Evolutionary conservation across 352 stramenopile genomes (phyloP).

Genomic region (Elongisporangium prolatum): DNA sequence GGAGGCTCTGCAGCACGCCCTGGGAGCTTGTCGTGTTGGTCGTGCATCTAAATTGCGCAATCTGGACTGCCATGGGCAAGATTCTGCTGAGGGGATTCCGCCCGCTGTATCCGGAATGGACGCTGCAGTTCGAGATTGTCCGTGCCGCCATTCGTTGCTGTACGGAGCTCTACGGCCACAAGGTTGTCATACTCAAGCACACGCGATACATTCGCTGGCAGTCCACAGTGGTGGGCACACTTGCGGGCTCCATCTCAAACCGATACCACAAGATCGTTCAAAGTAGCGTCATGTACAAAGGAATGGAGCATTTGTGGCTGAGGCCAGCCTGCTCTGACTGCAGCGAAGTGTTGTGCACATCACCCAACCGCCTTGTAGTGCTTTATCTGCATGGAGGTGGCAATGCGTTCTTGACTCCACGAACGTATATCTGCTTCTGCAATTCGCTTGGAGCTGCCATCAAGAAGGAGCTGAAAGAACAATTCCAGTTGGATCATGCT

Average conservation of each 20-base stretch:
- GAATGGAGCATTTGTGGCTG: conserved; percentile 43
- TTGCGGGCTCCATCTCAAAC: conserved; percentile 18
- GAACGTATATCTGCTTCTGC: too few relatives aligned
- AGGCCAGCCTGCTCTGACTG: conserved; percentile 5
- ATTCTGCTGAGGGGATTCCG: neutral
- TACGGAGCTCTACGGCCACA: conserved; percentile 15
- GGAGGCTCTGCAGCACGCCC: conserved; percentile 21
- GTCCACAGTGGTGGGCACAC: conserved; percentile 14
- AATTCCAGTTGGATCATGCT: too few relatives aligned
- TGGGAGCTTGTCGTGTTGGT: conserved; percentile 15
- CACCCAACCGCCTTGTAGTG: conserved; percentile 16
- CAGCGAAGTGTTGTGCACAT: neutral
- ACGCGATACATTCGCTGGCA: conserved; percentile 16
- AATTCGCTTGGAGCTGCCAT: too few relatives aligned
- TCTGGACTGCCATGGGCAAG: neutral
- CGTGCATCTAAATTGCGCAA: neutral
- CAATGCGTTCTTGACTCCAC: too few relatives aligned
- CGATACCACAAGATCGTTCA: conserved; percentile 18
- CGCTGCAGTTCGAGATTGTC: conserved; percentile 29
- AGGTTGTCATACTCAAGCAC: conserved; percentile 8
- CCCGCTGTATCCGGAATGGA: conserved; percentile 22
- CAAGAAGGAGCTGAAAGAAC: too few relatives aligned
- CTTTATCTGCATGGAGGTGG: conserved; percentile 34
- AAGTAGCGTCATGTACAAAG: conserved; percentile 22
- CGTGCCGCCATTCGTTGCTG: conserved; percentile 12